phyloP scores from a whole-genome alignment of 2,329 filamentous ascomycete genomes.

The Talaromyces atroroseus region DNA sequence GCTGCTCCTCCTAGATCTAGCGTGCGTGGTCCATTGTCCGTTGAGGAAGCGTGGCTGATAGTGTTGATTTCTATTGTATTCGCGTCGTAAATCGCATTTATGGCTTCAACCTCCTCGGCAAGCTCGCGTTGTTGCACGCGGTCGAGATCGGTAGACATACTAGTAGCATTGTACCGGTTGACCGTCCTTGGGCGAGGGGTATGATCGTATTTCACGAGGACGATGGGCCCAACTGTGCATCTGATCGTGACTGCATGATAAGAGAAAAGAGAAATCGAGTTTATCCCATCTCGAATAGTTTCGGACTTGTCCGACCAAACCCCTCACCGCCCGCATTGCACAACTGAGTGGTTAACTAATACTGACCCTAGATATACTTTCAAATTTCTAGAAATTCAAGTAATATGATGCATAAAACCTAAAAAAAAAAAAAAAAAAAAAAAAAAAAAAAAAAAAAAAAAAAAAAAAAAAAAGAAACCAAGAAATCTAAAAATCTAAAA shows the following conservation, averaged over 20 bases:
- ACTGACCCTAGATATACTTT: too few species aligned
- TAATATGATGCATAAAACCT: too few species aligned
- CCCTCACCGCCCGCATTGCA: background rate
- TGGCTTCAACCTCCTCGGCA: conserved; percentile 43
- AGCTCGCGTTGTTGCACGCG: conserved; percentile 34
- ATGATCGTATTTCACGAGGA: background rate
- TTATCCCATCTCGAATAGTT: background rate
- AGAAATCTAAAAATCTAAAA: too few species aligned
- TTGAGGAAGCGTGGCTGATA: conserved; percentile 15
- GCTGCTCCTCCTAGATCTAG: conserved; percentile 23
- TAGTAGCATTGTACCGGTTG: background rate
- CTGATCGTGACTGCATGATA: background rate
- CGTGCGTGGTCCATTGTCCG: conserved; percentile 18
- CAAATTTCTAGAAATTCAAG: too few species aligned
- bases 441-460: too few species aligned
- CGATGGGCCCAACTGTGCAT: background rate
- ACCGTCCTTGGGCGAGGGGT: background rate
- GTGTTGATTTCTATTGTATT: conserved; percentile 51
- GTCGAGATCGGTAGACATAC: conserved; percentile 19
- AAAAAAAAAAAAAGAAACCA: too few species aligned
- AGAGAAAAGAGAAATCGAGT: background rate
- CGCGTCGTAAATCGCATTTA: conserved; percentile 57
- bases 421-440: too few species aligned
- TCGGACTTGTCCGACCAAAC: conserved; percentile 11
- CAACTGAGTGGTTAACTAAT: too few species aligned